phyloP scores from a whole-genome alignment of 257 asterid genomes.

The Knoxia roxburghii region DNA sequence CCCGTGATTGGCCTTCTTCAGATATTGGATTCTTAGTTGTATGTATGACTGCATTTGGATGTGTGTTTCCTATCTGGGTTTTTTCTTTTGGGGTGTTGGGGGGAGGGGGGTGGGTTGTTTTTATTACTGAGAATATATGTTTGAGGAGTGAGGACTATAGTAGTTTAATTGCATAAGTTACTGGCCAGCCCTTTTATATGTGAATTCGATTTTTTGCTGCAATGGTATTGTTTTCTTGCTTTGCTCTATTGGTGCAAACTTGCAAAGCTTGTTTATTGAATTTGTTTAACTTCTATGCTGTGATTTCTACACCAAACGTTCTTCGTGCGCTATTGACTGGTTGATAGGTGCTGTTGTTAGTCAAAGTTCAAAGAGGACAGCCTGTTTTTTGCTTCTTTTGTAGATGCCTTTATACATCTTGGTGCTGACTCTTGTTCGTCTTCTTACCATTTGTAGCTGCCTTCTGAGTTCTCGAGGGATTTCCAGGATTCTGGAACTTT shows the following conservation, averaged over 20 bases:
- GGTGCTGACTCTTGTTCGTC: slow-evolving; percentile 23
- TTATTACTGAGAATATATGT: no score
- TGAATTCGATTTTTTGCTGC: not conserved
- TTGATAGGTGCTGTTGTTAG: slow-evolving; percentile 18
- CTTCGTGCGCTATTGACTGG: slow-evolving; percentile 40
- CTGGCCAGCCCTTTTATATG: not conserved
- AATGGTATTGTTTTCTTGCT: slow-evolving; percentile 4
- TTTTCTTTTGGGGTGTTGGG: no score
- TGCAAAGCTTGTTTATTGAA: slow-evolving; percentile 15
- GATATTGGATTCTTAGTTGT: not conserved
- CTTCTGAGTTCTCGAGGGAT: slow-evolving; percentile 2
- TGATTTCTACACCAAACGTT: slow-evolving; percentile 24
- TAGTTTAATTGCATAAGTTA: not conserved
- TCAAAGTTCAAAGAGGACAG: slow-evolving; percentile 9
- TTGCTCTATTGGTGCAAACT: slow-evolving; percentile 16
- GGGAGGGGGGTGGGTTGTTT: no score
- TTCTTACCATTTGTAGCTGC: slow-evolving; percentile 22
- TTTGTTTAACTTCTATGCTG: slow-evolving; percentile 22
- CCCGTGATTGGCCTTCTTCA: not conserved
- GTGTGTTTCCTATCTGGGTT: slow-evolving; percentile 1
- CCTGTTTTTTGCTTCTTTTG: slow-evolving; percentile 18
- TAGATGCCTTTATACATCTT: slow-evolving; percentile 10
- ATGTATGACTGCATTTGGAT: slow-evolving; percentile 1
- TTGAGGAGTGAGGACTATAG: no score
- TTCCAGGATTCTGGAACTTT: slow-evolving; percentile 14